Percentiles rank a stretch among this genome's conserved stretches.
Conservation (phyloP, 495 filamentous ascomycete species). For the Neurospora sp. region DNA sequence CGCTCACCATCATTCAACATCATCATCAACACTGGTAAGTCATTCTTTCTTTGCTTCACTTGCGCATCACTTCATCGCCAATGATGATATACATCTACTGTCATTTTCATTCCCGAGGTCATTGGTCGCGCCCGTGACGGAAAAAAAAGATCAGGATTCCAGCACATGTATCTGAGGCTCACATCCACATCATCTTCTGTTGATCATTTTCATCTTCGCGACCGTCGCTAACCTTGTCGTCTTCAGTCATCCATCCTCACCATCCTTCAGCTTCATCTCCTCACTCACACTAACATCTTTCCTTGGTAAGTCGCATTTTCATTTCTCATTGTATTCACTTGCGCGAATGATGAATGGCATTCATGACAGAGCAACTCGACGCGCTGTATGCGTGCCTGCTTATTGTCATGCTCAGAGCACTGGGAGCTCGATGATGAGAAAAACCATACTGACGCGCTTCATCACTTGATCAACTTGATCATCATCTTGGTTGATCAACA, state of each 20-base stretch:
- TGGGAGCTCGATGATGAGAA: background rate
- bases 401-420: background rate
- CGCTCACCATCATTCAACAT: background rate
- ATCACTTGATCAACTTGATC: background rate
- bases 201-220: background rate
- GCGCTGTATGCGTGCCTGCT: background rate
- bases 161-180: background rate
- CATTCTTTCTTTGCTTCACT: background rate
- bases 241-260: background rate
- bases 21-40: background rate
- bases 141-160: background rate
- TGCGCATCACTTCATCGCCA: background rate
- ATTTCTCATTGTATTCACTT: background rate
- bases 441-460: background rate
- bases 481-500: background rate
- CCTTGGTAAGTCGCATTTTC: background rate
- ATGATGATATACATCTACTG: background rate
- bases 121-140: background rate
- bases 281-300: background rate
- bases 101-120: background rate
- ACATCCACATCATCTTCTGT: background rate
- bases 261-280: background rate
- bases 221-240: background rate
- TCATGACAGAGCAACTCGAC: background rate
- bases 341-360: background rate